Percentiles rank a stretch among this genome's conserved stretches.
phyloP scores from a whole-genome alignment of 148 eudicot genomes.

The Vaccinium corymbosum region DNA sequence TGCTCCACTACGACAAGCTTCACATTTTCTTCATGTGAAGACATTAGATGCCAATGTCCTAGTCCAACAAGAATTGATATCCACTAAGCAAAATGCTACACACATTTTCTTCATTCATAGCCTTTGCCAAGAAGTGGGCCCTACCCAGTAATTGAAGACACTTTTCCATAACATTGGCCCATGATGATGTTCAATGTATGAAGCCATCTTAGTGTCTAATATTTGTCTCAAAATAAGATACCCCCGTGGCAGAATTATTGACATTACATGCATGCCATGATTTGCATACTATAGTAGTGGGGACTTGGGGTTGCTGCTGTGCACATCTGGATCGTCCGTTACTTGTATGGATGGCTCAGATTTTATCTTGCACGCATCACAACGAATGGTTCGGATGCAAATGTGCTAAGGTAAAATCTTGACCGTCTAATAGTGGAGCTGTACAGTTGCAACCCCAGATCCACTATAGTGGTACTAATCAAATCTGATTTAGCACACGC shows the following conservation, averaged over 20 bases:
- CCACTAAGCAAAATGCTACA: not conserved
- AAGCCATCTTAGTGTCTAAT: not conserved
- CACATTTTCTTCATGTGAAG: not conserved
- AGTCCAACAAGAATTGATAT: not conserved
- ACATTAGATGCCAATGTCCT: not conserved
- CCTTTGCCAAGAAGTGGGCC: not conserved
- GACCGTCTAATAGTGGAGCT: too few species aligned
- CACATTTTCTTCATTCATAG: not conserved
- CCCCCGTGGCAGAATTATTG: not conserved
- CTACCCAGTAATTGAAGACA: not conserved
- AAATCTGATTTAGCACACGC: too few species aligned
- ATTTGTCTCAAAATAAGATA: not conserved
- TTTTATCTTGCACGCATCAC: too few species aligned
- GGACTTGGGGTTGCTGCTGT: too few species aligned
- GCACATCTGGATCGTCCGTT: too few species aligned
- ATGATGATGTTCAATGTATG: constrained; percentile 8
- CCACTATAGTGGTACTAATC: too few species aligned
- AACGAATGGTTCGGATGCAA: too few species aligned
- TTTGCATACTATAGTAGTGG: too few species aligned
- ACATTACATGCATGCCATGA: not conserved
- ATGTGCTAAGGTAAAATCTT: too few species aligned
- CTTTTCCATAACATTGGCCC: not conserved
- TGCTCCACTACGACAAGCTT: not conserved
- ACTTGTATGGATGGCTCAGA: too few species aligned
- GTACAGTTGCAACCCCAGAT: too few species aligned